Evolutionary conservation across 495 filamentous ascomycete genomes (phyloP), one percentile per base, ranked within the genome.

Genomic region (Neurospora tetrasperma): DNA sequence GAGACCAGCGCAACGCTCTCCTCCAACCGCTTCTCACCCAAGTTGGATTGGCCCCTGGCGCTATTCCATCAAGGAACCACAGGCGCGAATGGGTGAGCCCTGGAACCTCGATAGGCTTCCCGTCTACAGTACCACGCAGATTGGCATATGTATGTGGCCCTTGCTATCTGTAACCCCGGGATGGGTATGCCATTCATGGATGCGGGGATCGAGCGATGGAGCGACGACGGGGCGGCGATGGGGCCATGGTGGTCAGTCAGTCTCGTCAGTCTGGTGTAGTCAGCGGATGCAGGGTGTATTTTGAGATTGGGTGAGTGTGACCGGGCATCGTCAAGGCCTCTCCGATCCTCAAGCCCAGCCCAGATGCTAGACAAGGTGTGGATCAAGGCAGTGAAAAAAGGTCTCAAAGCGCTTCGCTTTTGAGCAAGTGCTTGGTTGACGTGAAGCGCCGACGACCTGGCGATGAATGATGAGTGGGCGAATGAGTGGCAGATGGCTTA

Each of bases 371-470:
- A 66, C 16, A 35, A 66, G 14, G 54, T 66, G 66, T 18, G 46
- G 59, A 72, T 59, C 75, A 77, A 76, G 78, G 78, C 76, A 79
- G 78, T 79, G 78, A 72, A 40, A 35, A 62, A 66, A 27, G 74
- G 72, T 78, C 74, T 77, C 75, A 72, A 48, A 71, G 69, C 48
- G 59, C 68, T 54, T 73, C 42, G 72, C 31, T 43, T 69, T 27
- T 46, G 74, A 70, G 69, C 68, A 71, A 76, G 76, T 75, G 76
- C 78, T 71, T 78, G 78, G 78, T 71, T 73, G 70, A 38, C 72
- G 48, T 68, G 74, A 73, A 77, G 74, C 76, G 76, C 76, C 69
- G 62, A 68, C 70, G 69, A 70, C 70, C 68, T 68, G 31, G 23
- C 44, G 7, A 66, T 66, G 54, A 54, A 42, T 48, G 69, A 44